phyloP scores from a whole-genome alignment of 768 basidiomycete species.

The Trametes coccinea region DNA sequence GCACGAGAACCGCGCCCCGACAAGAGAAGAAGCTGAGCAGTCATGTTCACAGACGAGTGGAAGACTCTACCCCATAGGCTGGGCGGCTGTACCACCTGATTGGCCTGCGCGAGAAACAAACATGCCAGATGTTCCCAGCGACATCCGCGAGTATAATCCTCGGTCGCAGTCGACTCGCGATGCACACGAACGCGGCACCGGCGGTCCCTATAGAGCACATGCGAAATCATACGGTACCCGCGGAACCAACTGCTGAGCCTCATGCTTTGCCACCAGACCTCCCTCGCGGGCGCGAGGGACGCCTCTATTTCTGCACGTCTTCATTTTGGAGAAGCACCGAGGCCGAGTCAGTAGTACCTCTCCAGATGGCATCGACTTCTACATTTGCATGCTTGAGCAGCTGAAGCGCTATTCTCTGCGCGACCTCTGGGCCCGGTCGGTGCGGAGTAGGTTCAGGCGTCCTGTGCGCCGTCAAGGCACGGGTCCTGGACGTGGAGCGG shows the following conservation, averaged over 20 bases:
- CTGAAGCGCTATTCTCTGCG: background rate
- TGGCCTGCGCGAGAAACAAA: background rate
- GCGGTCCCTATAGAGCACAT: background rate
- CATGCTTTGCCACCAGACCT: background rate
- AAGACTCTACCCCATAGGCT: conserved; percentile 3
- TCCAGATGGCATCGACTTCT: background rate
- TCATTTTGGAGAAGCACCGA: conserved; percentile 6
- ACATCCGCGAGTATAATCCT: background rate
- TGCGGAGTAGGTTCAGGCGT: conserved; percentile 6
- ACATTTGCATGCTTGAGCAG: background rate
- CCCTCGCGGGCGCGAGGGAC: background rate
- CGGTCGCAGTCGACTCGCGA: background rate
- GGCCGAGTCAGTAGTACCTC: background rate
- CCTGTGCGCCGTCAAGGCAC: background rate
- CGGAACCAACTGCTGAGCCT: background rate
- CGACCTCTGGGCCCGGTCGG: conserved; percentile 7
- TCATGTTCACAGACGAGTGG: background rate
- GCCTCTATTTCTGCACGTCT: background rate
- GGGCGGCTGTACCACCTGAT: conserved; percentile 6
- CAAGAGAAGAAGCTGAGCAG: background rate
- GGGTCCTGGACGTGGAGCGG: background rate
- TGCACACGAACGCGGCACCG: background rate
- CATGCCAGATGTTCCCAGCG: background rate
- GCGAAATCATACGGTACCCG: background rate
- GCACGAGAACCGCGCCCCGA: conserved; percentile 1